Evolutionary conservation across 192 early-diverging fungal genomes (phyloP), one percentile per base, ranked within the genome.

Genomic region (Coemansia reversa): DNA sequence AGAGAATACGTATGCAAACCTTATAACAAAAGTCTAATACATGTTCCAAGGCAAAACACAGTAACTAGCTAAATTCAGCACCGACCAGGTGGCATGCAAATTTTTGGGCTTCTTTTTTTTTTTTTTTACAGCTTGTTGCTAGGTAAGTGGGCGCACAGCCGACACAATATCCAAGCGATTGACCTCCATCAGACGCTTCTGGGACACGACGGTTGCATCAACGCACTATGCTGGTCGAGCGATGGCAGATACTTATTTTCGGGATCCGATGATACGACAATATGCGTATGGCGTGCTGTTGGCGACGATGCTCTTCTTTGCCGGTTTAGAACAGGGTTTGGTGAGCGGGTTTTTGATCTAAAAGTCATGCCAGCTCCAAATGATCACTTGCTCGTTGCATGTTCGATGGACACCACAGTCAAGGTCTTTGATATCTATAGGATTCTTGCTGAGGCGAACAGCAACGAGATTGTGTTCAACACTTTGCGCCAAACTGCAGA

Each of bases 291-390:
- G 83, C 59, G 69, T n/a, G 75, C 78, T 5, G 73, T 73, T 14
- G 72, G 73, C 6, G 73, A 85, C 19, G 79, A 72, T 23, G 61
- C 64, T 3, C 67, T 79, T 16, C 69, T 78, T 3, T 63, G 66
- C 27, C 72, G 55, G 5, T 70, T 77, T 29, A 45, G 42, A 11
- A 84, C 85, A n/a, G 89, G 90, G 22, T 91, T 93, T 75, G 54
- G 60, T n/a, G 85, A 84, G 48, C 91, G 92, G 28, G 87, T 93
- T 9, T 93, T 93, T 74, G 87, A 88, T 65, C 86, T 90, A 18
- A 87, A 87, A 62, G 84, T 87, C 33, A 67, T 93, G 76, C 84
- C 86, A 0, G 49, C 67, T 3, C 86, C 87, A 30, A 84, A 80
- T 22, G 87, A 88, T 28, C 65, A 76, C 5, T 55, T 82, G 12